Conservation (phyloP, 495 filamentous ascomycete species). For the Podospora australis region DNA sequence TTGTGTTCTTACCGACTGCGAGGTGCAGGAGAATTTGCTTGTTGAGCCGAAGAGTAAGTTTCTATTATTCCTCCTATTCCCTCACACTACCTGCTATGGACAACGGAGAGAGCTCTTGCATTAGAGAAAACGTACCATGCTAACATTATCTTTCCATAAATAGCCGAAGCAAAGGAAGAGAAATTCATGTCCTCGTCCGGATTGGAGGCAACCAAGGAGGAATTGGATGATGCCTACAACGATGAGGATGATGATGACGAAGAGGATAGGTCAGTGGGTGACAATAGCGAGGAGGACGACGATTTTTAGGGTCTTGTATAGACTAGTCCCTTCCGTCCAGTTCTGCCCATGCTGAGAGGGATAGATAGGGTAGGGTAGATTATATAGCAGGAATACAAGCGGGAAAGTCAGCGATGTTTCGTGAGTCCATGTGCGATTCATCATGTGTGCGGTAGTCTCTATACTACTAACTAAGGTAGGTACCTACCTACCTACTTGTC, state of each 20-base stretch:
- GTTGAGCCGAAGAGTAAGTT: conserved; percentile 70
- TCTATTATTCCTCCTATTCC: background rate
- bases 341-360: too few species aligned
- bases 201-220: conserved; percentile 54
- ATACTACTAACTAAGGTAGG: too few species aligned
- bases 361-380: too few species aligned
- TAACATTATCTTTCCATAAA: background rate
- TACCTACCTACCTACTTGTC: too few species aligned
- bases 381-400: too few species aligned
- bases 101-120: background rate
- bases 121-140: background rate
- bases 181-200: conserved; percentile 82
- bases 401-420: too few species aligned
- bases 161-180: conserved; percentile 73
- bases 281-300: conserved; percentile 4
- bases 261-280: conserved; percentile 8
- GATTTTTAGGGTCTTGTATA: too few species aligned
- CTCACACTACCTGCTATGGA: background rate
- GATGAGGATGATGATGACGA: conserved; percentile 25
- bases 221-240: conserved; percentile 37
- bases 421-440: too few species aligned
- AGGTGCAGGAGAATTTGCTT: conserved; percentile 80
- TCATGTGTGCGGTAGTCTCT: too few species aligned
- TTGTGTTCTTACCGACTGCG: conserved; percentile 73
- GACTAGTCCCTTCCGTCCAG: too few species aligned